A percentile compares a stretch with the other conserved stretches of the same genome.
These are phyloP conservation scores for Diaporthe caulivora DNA, from an alignment of 2,329 filamentous ascomycete species.

Conservation along the genomic window DNA sequence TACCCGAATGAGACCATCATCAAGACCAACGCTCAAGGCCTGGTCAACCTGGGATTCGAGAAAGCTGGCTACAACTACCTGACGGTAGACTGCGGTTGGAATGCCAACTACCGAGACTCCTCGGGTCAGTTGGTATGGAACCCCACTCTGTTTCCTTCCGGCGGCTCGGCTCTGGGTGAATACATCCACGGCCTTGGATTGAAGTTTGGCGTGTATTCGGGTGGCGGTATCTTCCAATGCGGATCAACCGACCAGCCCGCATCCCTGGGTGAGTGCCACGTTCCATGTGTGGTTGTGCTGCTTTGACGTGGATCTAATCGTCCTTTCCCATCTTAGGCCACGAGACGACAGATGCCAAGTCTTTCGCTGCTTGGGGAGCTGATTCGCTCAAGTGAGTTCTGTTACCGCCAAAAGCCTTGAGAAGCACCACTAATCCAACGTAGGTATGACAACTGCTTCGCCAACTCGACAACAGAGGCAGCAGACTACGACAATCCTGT, in stretches of 20 bases:
- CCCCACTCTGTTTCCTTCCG: conserved; percentile 61
- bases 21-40: conserved; percentile 63
- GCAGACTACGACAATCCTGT: conserved; percentile 56
- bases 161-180: conserved; percentile 61
- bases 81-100: conserved; percentile 72
- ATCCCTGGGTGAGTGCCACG: conserved; percentile 52
- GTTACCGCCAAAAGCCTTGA: background rate
- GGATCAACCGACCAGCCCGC: conserved; percentile 57
- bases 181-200: conserved; percentile 62
- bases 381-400: conserved; percentile 63
- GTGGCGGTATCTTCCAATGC: conserved; percentile 59
- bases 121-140: conserved; percentile 65
- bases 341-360: conserved; percentile 55
- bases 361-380: conserved; percentile 58
- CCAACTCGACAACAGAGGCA: conserved; percentile 55
- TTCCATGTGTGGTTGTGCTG: background rate
- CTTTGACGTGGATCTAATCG: background rate
- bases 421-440: background rate
- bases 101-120: conserved; percentile 51
- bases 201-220: conserved; percentile 68
- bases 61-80: conserved; percentile 68
- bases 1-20: conserved; percentile 61
- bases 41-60: conserved; percentile 64
- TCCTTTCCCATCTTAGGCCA: conserved; percentile 46
- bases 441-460: conserved; percentile 64